Conservation (phyloP, 192 early-diverging fungal genomes). For the Entomortierella lignicola region DNA sequence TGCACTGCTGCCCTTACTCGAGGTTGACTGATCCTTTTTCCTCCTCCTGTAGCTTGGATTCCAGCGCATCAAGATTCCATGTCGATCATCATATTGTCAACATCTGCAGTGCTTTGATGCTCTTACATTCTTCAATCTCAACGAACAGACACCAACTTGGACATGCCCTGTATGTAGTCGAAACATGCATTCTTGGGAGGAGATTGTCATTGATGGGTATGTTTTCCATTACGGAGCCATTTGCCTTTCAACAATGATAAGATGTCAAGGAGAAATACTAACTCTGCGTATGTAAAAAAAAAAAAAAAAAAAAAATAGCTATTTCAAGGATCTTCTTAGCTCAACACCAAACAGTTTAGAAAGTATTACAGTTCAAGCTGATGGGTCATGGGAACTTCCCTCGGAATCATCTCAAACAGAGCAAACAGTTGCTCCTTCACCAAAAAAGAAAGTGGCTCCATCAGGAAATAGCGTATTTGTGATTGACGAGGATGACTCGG, state of each 20-base stretch:
- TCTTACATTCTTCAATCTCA: constrained; percentile 77
- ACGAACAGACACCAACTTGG: constrained; percentile 74
- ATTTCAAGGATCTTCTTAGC: constrained; percentile 57
- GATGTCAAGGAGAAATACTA: too few relatives aligned
- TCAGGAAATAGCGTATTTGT: constrained; percentile 25
- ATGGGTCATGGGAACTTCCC: constrained; percentile 55
- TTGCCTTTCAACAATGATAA: constrained; percentile 11
- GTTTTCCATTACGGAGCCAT: constrained; percentile 42
- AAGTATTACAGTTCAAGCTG: constrained; percentile 55
- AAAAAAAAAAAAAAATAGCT: constrained; percentile 22
- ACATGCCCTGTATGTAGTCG: constrained; percentile 80
- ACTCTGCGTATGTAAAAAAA: neutral
- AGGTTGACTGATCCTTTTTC: neutral
- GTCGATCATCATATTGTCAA: constrained; percentile 69
- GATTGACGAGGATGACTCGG: constrained; percentile 52
- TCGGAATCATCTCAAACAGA: constrained; percentile 16
- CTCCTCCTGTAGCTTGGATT: constrained; percentile 60
- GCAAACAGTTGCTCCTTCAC: constrained; percentile 5
- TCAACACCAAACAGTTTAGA: constrained; percentile 53
- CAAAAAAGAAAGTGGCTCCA: constrained; percentile 22
- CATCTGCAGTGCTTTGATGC: constrained; percentile 91
- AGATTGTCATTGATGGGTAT: constrained; percentile 78
- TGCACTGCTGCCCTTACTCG: too few relatives aligned
- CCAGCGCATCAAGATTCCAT: constrained; percentile 72
- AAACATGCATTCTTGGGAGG: constrained; percentile 61